Evolutionary conservation across 2,329 filamentous ascomycete genomes (phyloP).

Genomic region (Thelonectria rubi): DNA sequence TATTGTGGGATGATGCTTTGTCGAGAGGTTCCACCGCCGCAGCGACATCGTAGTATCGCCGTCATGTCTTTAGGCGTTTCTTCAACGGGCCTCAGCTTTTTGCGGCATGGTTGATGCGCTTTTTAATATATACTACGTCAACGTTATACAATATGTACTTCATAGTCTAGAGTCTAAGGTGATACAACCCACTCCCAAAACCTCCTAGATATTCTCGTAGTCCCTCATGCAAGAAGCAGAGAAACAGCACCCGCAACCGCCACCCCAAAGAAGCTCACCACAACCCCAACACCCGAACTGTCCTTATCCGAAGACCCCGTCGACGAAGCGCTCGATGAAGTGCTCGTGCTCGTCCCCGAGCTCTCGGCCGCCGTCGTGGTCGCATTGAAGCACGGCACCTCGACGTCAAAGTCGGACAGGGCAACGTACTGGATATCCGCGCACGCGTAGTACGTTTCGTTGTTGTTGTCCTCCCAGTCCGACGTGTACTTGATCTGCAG

Average conservation of each 20-base stretch:
- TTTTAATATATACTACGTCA: not conserved
- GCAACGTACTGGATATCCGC: slow-evolving; percentile 52
- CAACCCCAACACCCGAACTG: not conserved
- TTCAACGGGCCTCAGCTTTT: not conserved
- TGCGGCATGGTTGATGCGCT: not conserved
- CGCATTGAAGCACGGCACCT: slow-evolving; percentile 49
- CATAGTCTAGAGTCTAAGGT: not conserved
- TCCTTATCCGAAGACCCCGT: not conserved
- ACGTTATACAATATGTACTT: not conserved
- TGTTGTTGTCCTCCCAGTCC: slow-evolving; percentile 42
- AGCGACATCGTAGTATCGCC: not conserved
- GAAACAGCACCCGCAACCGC: not conserved
- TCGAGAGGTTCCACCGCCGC: not conserved
- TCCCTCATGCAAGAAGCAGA: not conserved
- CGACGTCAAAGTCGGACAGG: slow-evolving; percentile 37
- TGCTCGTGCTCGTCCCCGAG: not conserved
- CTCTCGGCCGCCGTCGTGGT: slow-evolving; percentile 36
- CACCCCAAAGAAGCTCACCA: not conserved
- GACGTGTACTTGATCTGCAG: slow-evolving; percentile 53
- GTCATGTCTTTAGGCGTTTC: too few relatives aligned
- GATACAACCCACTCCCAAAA: not conserved
- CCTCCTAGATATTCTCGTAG: not conserved
- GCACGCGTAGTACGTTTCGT: slow-evolving; percentile 52
- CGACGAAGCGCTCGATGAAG: not conserved
- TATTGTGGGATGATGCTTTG: not conserved